These are phyloP conservation scores for Fusarium sp. DNA, from an alignment of 2,329 filamentous ascomycete genomes.

Conservation along the genomic window DNA sequence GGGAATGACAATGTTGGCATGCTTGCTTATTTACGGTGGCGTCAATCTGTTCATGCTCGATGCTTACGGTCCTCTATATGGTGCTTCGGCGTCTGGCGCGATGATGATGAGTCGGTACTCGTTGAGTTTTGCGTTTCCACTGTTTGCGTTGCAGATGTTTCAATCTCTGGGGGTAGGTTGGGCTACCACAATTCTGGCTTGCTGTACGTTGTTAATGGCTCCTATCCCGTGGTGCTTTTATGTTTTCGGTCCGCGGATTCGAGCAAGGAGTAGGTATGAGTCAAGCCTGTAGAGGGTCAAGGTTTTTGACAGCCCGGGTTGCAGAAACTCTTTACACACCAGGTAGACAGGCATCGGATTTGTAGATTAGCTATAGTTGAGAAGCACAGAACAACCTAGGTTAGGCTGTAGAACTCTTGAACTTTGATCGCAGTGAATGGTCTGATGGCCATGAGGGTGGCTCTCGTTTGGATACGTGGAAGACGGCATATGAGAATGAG, in stretches of 20 bases:
- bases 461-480: too few relatives aligned
- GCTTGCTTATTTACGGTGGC: conserved; percentile 21
- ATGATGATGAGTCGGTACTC: conserved; percentile 34
- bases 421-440: too few relatives aligned
- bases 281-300: conserved; percentile 1
- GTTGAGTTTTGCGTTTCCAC: conserved; percentile 21
- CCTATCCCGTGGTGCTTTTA: conserved; percentile 36
- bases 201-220: conserved; percentile 11
- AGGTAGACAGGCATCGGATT: too few relatives aligned
- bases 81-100: conserved; percentile 22
- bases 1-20: conserved; percentile 16
- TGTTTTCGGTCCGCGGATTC: conserved; percentile 5
- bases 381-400: too few relatives aligned
- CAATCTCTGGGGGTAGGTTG: conserved; percentile 17
- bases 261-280: conserved; percentile 28
- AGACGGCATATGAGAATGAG: too few relatives aligned
- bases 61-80: conserved; percentile 24
- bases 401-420: too few relatives aligned
- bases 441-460: too few relatives aligned
- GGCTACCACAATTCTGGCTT: conserved; percentile 24
- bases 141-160: conserved; percentile 33
- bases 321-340: too few relatives aligned
- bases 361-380: too few relatives aligned
- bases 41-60: conserved; percentile 31
- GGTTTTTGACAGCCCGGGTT: too few relatives aligned